Conservation (phyloP, 2,329 filamentous ascomycete genomes). For the Coniosporium tulheliwenetii region DNA sequence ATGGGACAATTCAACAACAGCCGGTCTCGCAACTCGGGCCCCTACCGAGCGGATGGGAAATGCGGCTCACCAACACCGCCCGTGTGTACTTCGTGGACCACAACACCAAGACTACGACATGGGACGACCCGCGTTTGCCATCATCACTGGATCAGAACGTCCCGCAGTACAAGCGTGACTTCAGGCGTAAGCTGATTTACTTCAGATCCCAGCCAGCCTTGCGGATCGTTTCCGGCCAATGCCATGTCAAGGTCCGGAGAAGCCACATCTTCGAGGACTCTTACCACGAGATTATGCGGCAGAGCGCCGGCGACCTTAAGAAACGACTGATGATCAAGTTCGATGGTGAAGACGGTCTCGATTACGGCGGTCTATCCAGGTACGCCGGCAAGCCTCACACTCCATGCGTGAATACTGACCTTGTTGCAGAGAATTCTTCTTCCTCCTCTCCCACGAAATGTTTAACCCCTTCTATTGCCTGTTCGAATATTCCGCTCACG, state of each 20-base stretch:
- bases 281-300: conserved; percentile 94
- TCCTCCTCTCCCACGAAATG: conserved; percentile 98
- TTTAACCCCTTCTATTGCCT: conserved; percentile 99
- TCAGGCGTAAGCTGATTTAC: conserved; percentile 94
- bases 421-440: conserved; percentile 80
- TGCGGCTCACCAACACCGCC: conserved; percentile 96
- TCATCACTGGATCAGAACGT: conserved; percentile 97
- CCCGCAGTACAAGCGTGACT: conserved; percentile 98
- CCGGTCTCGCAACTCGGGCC: conserved; percentile 93
- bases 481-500: conserved; percentile 98
- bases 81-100: conserved; percentile 98
- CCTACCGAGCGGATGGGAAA: conserved; percentile 95
- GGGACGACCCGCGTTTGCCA: conserved; percentile 90
- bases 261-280: conserved; percentile 98
- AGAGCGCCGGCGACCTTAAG: conserved; percentile 90
- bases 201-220: conserved; percentile 96
- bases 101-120: conserved; percentile 98
- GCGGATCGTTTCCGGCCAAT: conserved; percentile 88
- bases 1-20: conserved; percentile 87
- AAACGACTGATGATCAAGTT: conserved; percentile 99
- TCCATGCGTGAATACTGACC: conserved; percentile 11
- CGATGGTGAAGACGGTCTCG: conserved; percentile 91
- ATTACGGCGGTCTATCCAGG: conserved; percentile 91
- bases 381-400: conserved; percentile 16
- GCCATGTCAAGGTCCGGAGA: conserved; percentile 92